Evolutionary conservation across 148 eudicot genomes (phyloP).

Genomic region (Rhododendron ovatum): DNA sequence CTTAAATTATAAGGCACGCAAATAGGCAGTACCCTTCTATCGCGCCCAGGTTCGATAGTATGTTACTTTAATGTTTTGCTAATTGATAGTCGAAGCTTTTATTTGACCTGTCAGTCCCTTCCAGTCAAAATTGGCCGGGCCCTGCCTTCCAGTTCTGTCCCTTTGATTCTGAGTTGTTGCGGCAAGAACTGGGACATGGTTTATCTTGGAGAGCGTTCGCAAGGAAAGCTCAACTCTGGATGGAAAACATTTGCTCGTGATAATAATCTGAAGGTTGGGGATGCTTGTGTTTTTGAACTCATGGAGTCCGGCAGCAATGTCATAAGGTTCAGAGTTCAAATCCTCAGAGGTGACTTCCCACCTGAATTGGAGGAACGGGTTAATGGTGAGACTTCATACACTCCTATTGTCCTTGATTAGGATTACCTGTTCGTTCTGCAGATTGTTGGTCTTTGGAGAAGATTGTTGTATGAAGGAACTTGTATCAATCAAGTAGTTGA

Average conservation of each 20-base stretch:
- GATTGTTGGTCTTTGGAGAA: not conserved
- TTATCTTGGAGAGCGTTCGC: constrained; percentile 4
- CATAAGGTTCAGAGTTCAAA: constrained; percentile 35
- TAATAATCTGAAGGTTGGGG: constrained; percentile 32
- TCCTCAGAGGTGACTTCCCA: constrained; percentile 41
- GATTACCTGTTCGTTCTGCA: not conserved
- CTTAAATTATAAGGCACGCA: not conserved
- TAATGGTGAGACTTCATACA: not conserved
- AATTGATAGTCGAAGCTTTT: not conserved
- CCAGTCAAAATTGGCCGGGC: constrained; percentile 18
- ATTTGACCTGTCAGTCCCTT: constrained; percentile 5
- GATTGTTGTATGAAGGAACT: not conserved
- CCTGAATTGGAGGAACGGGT: constrained; percentile 9
- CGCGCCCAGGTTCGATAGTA: not conserved
- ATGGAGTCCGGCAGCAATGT: constrained; percentile 9
- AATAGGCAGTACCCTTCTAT: not conserved
- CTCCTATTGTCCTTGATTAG: constrained; percentile 11
- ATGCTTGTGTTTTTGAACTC: constrained; percentile 44
- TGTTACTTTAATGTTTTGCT: not conserved
- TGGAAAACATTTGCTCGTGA: constrained; percentile 37
- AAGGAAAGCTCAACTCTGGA: not conserved
- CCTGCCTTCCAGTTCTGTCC: constrained; percentile 25
- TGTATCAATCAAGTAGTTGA: not conserved
- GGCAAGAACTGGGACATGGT: constrained; percentile 32
- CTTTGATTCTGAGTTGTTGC: constrained; percentile 22